Evolutionary conservation across 78 protist genomes (phyloP).

Genomic region (Dictyostelium intermedium): DNA sequence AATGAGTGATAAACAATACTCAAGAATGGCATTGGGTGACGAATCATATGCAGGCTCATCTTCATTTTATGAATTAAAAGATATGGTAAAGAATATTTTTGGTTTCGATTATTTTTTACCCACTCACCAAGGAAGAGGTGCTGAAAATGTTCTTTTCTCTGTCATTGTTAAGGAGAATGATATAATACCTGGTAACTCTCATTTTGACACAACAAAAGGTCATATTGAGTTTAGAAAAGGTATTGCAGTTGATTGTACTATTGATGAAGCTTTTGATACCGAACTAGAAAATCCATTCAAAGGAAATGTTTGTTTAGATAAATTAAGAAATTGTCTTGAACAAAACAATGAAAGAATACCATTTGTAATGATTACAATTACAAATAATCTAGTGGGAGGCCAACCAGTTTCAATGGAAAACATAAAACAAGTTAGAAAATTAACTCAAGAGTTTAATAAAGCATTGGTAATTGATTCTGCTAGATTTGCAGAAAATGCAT

Average conservation of each 20-base stretch:
- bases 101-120: neutral
- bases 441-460: neutral
- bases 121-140: neutral
- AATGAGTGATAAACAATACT: neutral
- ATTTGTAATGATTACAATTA: neutral
- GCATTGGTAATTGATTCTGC: neutral
- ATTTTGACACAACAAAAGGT: neutral
- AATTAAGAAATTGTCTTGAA: neutral
- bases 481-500: neutral
- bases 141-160: neutral
- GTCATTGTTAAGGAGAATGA: neutral
- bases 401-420: constrained; percentile 9
- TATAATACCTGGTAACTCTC: neutral
- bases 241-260: neutral
- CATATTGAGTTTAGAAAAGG: neutral
- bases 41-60: neutral
- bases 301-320: neutral
- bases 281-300: neutral
- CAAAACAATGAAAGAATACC: neutral
- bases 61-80: neutral
- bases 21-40: neutral
- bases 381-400: constrained; percentile 2
- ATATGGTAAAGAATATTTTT: neutral
- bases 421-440: neutral
- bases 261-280: neutral